phyloP scores from a whole-genome alignment of 1,284 basidiomycete species.

The Puccinia novopanici region DNA sequence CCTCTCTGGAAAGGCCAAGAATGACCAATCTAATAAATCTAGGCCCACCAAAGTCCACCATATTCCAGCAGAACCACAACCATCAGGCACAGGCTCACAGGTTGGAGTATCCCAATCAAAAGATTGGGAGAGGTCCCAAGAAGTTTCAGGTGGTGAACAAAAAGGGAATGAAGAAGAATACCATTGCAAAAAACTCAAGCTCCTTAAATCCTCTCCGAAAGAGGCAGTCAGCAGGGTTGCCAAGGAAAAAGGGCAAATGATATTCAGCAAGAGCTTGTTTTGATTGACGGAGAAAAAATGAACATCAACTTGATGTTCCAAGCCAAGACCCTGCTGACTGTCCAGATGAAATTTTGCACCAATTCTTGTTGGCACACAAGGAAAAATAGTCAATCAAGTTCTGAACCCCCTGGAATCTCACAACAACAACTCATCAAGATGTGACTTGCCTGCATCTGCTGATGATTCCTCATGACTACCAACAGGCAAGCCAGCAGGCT shows the following conservation, averaged over 20 bases:
- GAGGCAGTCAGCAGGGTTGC: neutral
- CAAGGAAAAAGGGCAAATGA: neutral
- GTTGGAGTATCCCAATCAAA: neutral
- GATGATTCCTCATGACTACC: too few species aligned
- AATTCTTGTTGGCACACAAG: neutral
- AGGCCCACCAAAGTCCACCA: neutral
- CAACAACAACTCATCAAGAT: too few species aligned
- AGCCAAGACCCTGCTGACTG: neutral
- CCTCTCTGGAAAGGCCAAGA: neutral
- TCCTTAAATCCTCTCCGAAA: neutral
- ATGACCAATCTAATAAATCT: neutral
- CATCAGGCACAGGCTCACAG: neutral
- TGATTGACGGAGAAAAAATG: neutral
- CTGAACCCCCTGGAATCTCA: too few species aligned
- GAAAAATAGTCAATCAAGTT: too few species aligned
- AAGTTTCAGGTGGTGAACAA: neutral
- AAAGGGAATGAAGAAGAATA: neutral
- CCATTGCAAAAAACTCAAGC: constrained; percentile 8
- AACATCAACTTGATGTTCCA: neutral
- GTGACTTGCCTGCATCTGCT: too few species aligned
- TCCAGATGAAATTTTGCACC: neutral
- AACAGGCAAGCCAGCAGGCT: too few species aligned
- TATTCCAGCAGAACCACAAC: neutral
- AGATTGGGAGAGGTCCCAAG: neutral
- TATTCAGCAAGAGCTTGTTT: neutral